Evolutionary conservation across 495 filamentous ascomycete genomes (phyloP).

Genomic region (Entonaema liquescens): DNA sequence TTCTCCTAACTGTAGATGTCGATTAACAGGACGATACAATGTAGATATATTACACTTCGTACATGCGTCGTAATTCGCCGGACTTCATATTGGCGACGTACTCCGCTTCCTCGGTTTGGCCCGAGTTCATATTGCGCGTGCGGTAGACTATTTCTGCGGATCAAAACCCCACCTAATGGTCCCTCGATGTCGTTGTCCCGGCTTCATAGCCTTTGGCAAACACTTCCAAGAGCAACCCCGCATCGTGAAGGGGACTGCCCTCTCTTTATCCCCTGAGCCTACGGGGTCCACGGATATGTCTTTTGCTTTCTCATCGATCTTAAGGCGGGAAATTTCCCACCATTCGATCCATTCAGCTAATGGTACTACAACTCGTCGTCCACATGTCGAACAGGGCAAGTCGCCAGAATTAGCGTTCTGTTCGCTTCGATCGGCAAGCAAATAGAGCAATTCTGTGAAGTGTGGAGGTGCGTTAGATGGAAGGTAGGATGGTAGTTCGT

Average conservation of each 20-base stretch:
- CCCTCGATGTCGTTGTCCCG: slow-evolving; percentile 27
- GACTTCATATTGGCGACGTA: not conserved
- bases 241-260: slow-evolving; percentile 67
- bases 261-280: slow-evolving; percentile 42
- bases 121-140: not conserved
- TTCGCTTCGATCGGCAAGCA: slow-evolving; percentile 55
- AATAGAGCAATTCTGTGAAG: slow-evolving; percentile 52
- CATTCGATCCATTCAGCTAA: slow-evolving; percentile 78
- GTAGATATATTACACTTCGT: too few species aligned
- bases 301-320: not conserved
- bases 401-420: slow-evolving; percentile 54
- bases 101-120: not conserved
- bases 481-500: slow-evolving; percentile 54
- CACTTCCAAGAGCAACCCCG: slow-evolving; percentile 74
- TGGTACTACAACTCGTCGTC: slow-evolving; percentile 64
- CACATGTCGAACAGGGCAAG: slow-evolving; percentile 68
- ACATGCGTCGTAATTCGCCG: not conserved
- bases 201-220: slow-evolving; percentile 49
- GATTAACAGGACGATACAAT: not conserved
- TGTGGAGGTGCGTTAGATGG: slow-evolving; percentile 56
- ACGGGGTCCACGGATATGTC: slow-evolving; percentile 1
- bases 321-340: slow-evolving; percentile 55
- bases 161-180: slow-evolving; percentile 5
- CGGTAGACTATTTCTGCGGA: not conserved
- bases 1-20: not conserved